Base-by-base conservation (phyloP, 345 rosid genomes). In the Zanthoxylum bungeanum region DNA sequence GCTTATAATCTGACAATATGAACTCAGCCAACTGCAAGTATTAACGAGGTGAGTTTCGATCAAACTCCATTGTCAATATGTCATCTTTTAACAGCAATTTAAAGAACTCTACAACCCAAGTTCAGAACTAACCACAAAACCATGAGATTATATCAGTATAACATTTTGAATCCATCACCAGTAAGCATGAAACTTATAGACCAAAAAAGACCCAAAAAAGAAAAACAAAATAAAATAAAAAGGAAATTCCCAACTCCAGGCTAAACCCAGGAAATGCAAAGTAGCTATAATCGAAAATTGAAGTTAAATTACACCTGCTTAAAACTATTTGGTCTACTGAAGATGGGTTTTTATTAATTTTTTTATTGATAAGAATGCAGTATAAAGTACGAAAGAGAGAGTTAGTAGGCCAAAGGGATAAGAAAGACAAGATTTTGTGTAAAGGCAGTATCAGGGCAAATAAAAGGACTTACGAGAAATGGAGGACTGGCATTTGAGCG, bases 401-500 rank as follows among this genome's bases (percentile, higher is more conserved):
- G 11, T 4, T 31, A 31, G 30, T 28, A n/a, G 7, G 36, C 10
- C 9, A 21, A 61, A 39, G 11, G 2, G 9, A 60, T 7, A 30
- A 57, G 9, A 21, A 22, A 11, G 31, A 37, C 28, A 11, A 61
- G 46, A 61, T 1, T 21, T 61, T 36, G 40, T 7, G 11, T 8
- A 28, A 33, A 12, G 2, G 51, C 53, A 28, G 53, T 44, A 17
- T 2, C 51, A 27, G 53, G 7, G 16, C 21, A 60, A 66, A 7
- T n/a, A 24, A 36, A 17, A 21, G 6, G 22, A 7, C 72, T 12
- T 67, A 69, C 52, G n/a, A 28, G 28, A 10, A 33, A 10, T 4
- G 63, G 56, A 19, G 44, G 9, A 56, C 49, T 69, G 72, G 39
- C 72, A 69, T 56, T 40, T 44, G 72, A 40, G 19, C 3, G 22